phyloP scores from a whole-genome alignment of 164 flowering plant genomes.

The Stephania cephalantha region DNA sequence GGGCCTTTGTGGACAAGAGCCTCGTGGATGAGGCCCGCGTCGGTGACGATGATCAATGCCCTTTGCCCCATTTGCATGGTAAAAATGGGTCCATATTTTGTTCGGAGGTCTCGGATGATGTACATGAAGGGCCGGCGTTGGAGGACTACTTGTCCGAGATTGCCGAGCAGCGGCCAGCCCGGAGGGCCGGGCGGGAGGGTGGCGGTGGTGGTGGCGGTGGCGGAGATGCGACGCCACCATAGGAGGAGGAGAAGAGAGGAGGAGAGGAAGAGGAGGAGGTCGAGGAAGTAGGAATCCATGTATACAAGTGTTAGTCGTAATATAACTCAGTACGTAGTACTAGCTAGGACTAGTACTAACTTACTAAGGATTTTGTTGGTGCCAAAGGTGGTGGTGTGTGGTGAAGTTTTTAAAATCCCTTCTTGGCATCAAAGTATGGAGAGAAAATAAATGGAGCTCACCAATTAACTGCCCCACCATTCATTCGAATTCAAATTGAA shows the following conservation, averaged over 20 bases:
- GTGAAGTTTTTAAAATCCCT: no score
- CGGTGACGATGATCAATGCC: constrained; percentile 59
- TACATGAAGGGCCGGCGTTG: constrained; percentile 62
- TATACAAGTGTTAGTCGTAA: no score
- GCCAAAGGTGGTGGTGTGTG: no score
- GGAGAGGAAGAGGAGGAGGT: constrained; percentile 8
- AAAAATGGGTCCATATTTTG: constrained; percentile 76
- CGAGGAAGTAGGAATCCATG: no score
- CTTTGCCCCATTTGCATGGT: constrained; percentile 92
- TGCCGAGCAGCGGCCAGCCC: constrained; percentile 86
- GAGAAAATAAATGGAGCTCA: no score
- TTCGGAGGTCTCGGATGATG: constrained; percentile 56
- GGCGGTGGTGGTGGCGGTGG: constrained; percentile 28
- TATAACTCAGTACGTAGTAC: no score
- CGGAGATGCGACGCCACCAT: constrained; percentile 57
- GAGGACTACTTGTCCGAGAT: constrained; percentile 66
- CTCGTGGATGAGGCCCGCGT: constrained; percentile 71
- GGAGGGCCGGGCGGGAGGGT: constrained; percentile 87
- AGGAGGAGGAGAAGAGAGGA: constrained; percentile 25
- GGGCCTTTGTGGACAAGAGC: constrained; percentile 72
- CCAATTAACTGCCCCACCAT: no score
- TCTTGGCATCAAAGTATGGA: no score
- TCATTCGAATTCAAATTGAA: no score
- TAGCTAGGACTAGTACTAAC: no score
- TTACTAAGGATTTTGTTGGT: no score